phyloP scores from a whole-genome alignment of 106 monocot genomes.

The Posidonia australis region DNA sequence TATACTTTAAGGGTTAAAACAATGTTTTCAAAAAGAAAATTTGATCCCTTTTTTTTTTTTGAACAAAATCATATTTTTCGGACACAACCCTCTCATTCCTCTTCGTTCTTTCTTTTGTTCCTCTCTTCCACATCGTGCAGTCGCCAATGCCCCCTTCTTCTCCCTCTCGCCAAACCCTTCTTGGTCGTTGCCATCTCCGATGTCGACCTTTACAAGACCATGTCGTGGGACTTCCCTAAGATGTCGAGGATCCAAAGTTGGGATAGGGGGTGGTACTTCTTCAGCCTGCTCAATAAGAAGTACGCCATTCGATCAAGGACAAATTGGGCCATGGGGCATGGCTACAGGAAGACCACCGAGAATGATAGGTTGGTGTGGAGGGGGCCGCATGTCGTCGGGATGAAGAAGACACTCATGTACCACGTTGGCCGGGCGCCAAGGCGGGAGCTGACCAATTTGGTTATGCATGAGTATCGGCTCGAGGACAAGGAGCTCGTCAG shows the following conservation, averaged over 20 bases:
- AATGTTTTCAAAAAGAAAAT: no score
- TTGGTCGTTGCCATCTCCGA: constrained; percentile 20
- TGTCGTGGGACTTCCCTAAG: constrained; percentile 20
- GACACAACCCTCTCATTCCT: no score
- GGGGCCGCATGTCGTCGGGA: constrained; percentile 24
- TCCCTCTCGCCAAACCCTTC: constrained; percentile 7
- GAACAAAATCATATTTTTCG: no score
- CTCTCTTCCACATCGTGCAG: no score
- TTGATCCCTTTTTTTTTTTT: no score
- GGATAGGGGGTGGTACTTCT: constrained; percentile 83
- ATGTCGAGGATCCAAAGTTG: constrained; percentile 42
- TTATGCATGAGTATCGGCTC: constrained; percentile 46
- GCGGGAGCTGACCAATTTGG: constrained; percentile 53
- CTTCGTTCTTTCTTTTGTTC: no score
- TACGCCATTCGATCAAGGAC: constrained; percentile 60
- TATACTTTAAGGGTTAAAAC: no score
- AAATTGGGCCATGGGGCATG: constrained; percentile 53
- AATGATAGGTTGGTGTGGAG: constrained; percentile 52
- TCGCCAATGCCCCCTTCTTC: no score
- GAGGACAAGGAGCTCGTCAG: constrained; percentile 23
- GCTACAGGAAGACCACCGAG: constrained; percentile 90
- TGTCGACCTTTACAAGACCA: constrained; percentile 21
- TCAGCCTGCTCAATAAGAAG: constrained; percentile 63
- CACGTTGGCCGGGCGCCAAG: constrained; percentile 55
- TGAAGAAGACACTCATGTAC: constrained; percentile 87